Evolutionary conservation across 1,139 yeast species (phyloP).

Genomic region (Lodderomyces oxycetoniae): DNA sequence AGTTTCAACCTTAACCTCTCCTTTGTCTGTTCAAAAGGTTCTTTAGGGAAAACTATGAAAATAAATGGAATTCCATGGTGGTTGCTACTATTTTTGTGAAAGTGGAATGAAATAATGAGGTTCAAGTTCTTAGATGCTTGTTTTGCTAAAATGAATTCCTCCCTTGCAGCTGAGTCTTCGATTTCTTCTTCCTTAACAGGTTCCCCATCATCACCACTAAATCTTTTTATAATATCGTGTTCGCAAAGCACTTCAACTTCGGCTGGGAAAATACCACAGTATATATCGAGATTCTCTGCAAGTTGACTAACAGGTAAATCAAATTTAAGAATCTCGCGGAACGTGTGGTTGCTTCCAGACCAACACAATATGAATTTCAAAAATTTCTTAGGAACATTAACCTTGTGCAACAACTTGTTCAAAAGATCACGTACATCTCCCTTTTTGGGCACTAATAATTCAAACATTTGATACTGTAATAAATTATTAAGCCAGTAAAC

Average conservation of each 20-base stretch:
- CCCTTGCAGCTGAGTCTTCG: conserved; percentile 20
- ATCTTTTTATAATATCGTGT: conserved; percentile 36
- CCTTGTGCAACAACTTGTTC: conserved; percentile 50
- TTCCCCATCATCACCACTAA: conserved; percentile 16
- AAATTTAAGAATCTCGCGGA: conserved; percentile 34
- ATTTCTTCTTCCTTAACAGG: conserved; percentile 10
- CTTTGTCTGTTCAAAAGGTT: conserved; percentile 60
- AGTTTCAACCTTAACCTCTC: conserved; percentile 60
- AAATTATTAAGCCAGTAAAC: conserved; percentile 61
- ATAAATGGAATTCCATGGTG: conserved; percentile 88
- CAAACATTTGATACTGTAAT: conserved; percentile 62
- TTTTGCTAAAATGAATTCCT: conserved; percentile 29
- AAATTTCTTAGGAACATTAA: conserved; percentile 47
- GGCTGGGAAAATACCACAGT: conserved; percentile 43
- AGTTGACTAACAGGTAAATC: conserved; percentile 35
- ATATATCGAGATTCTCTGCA: conserved; percentile 33
- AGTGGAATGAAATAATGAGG: conserved; percentile 58
- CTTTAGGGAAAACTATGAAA: conserved; percentile 63
- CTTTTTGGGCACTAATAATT: conserved; percentile 61
- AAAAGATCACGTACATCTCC: conserved; percentile 57
- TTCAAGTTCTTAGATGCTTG: conserved; percentile 36
- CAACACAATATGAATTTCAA: conserved; percentile 55
- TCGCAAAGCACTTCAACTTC: conserved; percentile 38
- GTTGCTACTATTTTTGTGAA: conserved; percentile 62
- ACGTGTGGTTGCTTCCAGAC: conserved; percentile 45